Base-by-base conservation (phyloP, 164 flowering plant species). In the Brasenia schreberi region DNA sequence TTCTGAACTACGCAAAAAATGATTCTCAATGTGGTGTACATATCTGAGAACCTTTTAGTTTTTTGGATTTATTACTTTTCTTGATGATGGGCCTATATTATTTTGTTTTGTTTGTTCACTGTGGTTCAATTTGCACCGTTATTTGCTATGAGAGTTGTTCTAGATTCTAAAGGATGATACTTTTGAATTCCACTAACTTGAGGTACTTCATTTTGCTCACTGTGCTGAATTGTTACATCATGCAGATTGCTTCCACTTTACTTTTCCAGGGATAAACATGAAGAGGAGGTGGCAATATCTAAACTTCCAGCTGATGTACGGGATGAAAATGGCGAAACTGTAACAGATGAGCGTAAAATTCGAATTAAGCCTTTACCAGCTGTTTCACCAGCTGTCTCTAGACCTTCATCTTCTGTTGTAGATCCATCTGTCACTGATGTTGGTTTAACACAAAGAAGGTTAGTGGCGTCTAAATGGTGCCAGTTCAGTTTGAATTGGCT, bases 221-320 rank as follows among this genome's bases (percentile, higher is more conserved):
- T 23, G 27, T 23, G 27, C 27, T 23, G 27, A 23, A 23, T 23
- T 23, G 27, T 23, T 23, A 23, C 27, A 23, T 23, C 53, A 45
- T 80, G 70, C 72, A 95, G 99, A 74, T 80, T 92, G 82, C 99
- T 95, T 67, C 99, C 98, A 59, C 90, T 95, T 67, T 95, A 95
- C 77, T 95, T 95, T 68, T 98, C 99, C 61, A 89, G 98, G 68
- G 97, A 95, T 76, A 88, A 85, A 70, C 87, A 81, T 63, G 99
- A 95, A 71, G 98, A 88, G 70, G 98, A 85, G 78, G 74, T 92
- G 59, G 99, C 98, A 43, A 68, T 85, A n/a, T 79, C 82, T 62
- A 95, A 95, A 76, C 98, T 95, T 75, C 99, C 99, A 70, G 95
- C 96, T 19, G 99, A 95, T 81, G 99, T 95, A 71, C 98, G 99